These are phyloP conservation scores for Uronychia binucleata DNA, from an alignment of 73 alveolate genomes.

Conservation along the genomic window DNA sequence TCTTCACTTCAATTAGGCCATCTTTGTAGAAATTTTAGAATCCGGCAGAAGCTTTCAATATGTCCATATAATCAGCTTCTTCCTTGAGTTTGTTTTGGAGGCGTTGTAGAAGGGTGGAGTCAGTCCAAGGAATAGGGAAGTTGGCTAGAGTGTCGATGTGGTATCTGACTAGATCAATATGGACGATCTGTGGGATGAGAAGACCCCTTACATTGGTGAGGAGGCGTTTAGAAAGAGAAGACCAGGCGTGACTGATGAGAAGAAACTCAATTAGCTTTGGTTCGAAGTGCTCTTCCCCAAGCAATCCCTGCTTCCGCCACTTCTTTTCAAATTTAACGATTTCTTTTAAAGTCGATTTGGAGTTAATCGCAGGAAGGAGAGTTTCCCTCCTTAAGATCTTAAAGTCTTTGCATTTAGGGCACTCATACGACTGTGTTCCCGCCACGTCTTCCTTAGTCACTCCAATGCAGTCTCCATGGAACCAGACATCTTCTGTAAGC, in stretches of 20 bases:
- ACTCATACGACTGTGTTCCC: not conserved
- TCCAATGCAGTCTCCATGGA: not conserved
- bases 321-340: not conserved
- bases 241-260: not conserved
- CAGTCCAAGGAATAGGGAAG: not conserved
- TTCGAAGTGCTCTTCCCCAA: not conserved
- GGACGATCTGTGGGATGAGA: not conserved
- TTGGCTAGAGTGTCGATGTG: not conserved
- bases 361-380: not conserved
- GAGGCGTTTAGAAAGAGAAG: not conserved
- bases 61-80: not conserved
- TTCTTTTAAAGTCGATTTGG: not conserved
- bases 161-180: not conserved
- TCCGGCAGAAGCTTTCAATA: not conserved
- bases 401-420: not conserved
- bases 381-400: not conserved
- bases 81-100: not conserved
- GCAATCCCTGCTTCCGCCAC: not conserved
- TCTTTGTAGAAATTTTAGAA: not conserved
- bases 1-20: not conserved
- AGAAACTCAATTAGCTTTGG: not conserved
- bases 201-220: not conserved
- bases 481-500: not conserved
- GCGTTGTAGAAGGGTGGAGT: not conserved
- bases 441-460: not conserved